Evolutionary conservation across 768 basidiomycete species (phyloP).

Genomic region (Tricholoma flavovirens): DNA sequence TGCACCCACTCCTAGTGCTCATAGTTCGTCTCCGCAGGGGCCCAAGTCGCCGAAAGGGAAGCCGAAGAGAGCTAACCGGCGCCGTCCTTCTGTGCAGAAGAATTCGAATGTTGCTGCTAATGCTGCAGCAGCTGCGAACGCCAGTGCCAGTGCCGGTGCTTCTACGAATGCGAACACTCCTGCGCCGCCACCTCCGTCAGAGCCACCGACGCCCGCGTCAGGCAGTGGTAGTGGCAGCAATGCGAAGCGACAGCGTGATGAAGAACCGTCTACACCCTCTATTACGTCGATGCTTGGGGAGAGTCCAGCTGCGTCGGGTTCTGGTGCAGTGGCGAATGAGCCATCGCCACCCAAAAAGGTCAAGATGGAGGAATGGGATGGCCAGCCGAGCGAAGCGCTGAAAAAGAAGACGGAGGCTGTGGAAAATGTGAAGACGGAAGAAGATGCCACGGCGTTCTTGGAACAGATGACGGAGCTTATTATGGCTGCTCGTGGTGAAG

Average conservation of each 20-base stretch:
- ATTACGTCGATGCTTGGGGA: slow-evolving; percentile 21
- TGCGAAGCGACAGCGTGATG: slow-evolving; percentile 49
- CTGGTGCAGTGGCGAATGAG: slow-evolving; percentile 31
- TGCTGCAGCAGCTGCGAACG: background rate
- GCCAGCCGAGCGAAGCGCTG: slow-evolving; percentile 46
- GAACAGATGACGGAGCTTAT: slow-evolving; percentile 61
- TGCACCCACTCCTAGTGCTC: slow-evolving; percentile 44
- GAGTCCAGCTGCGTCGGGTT: slow-evolving; percentile 24
- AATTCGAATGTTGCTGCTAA: background rate
- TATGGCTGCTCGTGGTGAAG: slow-evolving; percentile 40
- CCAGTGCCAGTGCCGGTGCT: background rate
- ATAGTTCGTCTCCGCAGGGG: slow-evolving; percentile 55
- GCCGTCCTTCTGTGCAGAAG: slow-evolving; percentile 26
- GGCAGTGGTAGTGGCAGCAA: slow-evolving; percentile 7
- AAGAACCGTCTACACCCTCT: slow-evolving; percentile 41
- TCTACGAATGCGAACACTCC: slow-evolving; percentile 16
- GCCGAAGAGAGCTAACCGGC: slow-evolving; percentile 34
- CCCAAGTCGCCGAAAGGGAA: slow-evolving; percentile 70
- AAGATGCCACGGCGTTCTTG: slow-evolving; percentile 58
- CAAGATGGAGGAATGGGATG: slow-evolving; percentile 65
- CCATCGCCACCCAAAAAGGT: slow-evolving; percentile 67
- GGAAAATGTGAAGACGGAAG: slow-evolving; percentile 56
- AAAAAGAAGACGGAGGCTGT: slow-evolving; percentile 35
- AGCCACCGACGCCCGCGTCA: slow-evolving; percentile 19
- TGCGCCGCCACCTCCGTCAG: slow-evolving; percentile 19